Base-by-base conservation (phyloP, 2,329 filamentous ascomycete genomes). In the Xylariaceae sp. region DNA sequence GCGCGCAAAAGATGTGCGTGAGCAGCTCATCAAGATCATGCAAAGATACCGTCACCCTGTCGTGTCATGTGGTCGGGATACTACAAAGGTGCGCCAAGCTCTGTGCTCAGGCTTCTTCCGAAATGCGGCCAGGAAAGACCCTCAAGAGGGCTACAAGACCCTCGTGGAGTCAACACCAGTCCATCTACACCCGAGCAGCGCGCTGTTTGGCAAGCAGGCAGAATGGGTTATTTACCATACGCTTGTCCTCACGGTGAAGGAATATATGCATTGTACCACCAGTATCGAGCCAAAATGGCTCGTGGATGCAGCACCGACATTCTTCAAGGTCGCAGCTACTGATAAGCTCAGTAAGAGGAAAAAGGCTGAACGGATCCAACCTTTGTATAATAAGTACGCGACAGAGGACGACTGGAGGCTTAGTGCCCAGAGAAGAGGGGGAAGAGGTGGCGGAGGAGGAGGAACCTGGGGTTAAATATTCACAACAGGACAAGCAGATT, bases 211-310 rank as follows among this genome's bases (percentile, higher is more conserved):
- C 47, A 97, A 97, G 72, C 89, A 93, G 54, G 88, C 92, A 1
- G 94, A 99, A 72, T 95, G 95, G 79, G 94, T 97, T 33, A 89
- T 99, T 50, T 99, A 96, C 69, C 87, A 97, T 66, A 87, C 84
- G 48, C 77, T 99, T 17, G 90, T 97, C 7, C 80, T 97, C 63
- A 99, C 94, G 19, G 95, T 89, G 19, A 93, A 96, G 74, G 94
- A 99, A 74, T 99, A 97, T 72, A 97, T 99, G 94, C 92, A 96
- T 66, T 89, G 84, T 67, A 94, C 91, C 13, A 96, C 90, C 3
- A 82, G 83, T 4, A 97, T 99, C 64, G 94, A 99, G 73, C 93
- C 94, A 9, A 96, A 96, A 66, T 88, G 84, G 84, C 81, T 99
- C 18, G 91, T 97, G 1, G 92, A 97, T 64, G 93, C 92, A 12